These are phyloP conservation scores for Podosphaera xanthii DNA, from an alignment of 2,329 filamentous ascomycete genomes.

Conservation along the genomic window DNA sequence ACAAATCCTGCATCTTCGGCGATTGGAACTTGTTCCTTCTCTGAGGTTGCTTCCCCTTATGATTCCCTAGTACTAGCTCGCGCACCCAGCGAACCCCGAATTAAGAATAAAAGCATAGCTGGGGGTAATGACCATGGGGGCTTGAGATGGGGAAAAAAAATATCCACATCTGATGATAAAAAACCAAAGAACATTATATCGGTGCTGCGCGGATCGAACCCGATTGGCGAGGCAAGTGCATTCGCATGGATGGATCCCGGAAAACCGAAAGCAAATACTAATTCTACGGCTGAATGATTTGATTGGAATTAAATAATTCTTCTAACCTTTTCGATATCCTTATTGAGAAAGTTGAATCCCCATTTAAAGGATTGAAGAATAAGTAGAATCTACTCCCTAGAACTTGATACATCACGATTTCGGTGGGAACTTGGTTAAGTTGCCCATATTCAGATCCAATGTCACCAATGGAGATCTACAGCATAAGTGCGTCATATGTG, in stretches of 20 bases:
- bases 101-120: conserved; percentile 25
- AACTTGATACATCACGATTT: no score
- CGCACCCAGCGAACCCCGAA: conserved; percentile 27
- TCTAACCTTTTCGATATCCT: neutral
- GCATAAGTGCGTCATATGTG: no score
- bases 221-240: conserved; percentile 74
- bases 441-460: no score
- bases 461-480: no score
- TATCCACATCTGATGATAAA: conserved; percentile 19
- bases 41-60: conserved; percentile 27
- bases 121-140: neutral
- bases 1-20: conserved; percentile 22
- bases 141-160: conserved; percentile 28
- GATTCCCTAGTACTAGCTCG: conserved; percentile 23
- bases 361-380: no score
- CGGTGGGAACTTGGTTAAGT: no score
- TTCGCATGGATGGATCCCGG: conserved; percentile 69
- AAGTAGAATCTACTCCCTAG: no score
- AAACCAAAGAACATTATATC: conserved; percentile 10
- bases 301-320: neutral
- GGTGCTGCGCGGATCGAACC: conserved; percentile 44
- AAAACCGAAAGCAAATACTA: conserved; percentile 9
- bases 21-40: conserved; percentile 11
- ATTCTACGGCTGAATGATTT: conserved; percentile 2
- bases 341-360: neutral